phyloP scores from a whole-genome alignment of 495 filamentous ascomycete species.

The Hypoxylon fragiforme region DNA sequence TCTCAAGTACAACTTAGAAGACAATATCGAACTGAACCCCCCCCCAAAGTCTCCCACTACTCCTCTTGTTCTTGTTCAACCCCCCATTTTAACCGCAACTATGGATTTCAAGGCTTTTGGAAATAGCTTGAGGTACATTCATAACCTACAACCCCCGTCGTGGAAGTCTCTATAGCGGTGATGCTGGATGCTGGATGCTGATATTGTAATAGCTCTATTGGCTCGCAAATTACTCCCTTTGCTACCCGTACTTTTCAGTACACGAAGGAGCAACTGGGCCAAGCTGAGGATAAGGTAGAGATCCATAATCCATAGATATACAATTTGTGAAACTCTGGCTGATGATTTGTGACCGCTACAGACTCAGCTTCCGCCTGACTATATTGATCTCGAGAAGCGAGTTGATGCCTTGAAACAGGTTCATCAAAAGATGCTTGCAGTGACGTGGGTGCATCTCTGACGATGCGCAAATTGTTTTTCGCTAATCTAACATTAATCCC shows the following conservation, averaged over 20 bases:
- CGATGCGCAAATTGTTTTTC: background rate
- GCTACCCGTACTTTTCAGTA: conserved; percentile 93
- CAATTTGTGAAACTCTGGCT: background rate
- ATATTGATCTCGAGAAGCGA: conserved; percentile 97
- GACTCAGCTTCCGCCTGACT: conserved; percentile 96
- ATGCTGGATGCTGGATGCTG: conserved; percentile 1
- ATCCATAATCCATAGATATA: background rate
- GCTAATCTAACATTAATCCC: too few species aligned
- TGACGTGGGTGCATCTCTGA: conserved; percentile 70
- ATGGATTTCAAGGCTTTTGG: conserved; percentile 71
- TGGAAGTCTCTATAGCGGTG: conserved; percentile 5
- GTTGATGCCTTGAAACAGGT: conserved; percentile 97
- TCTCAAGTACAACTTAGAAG: too few species aligned
- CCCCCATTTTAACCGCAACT: conserved; percentile 33
- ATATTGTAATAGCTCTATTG: conserved; percentile 44
- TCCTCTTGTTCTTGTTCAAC: background rate
- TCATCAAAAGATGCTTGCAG: conserved; percentile 92
- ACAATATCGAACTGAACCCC: too few species aligned
- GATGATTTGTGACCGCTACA: conserved; percentile 38
- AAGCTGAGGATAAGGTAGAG: conserved; percentile 87
- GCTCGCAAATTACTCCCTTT: conserved; percentile 76
- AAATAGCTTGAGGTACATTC: conserved; percentile 39
- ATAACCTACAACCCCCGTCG: background rate
- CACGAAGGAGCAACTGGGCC: conserved; percentile 94
- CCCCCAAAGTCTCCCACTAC: background rate